Evolutionary conservation across 129 eudicot genomes (phyloP), one percentile per base, ranked within the genome.

Genomic region (Artemisia annua): DNA sequence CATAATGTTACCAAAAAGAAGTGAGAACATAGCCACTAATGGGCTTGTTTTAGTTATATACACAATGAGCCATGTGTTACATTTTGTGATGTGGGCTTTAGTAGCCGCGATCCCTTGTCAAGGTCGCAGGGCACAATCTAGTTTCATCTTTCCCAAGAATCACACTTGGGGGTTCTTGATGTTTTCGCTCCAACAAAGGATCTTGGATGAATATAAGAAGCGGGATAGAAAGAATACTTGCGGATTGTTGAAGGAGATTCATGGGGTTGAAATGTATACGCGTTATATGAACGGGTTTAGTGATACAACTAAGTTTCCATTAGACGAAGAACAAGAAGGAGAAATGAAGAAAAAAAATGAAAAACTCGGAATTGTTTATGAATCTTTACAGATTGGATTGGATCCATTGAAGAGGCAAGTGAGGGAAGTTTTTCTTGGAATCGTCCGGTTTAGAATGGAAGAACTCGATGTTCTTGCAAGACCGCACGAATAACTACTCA

Each of bases 21-120:
- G 78, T 67, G 98, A 92, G 11, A 79, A 73, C 20, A 16, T 72
- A 1, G 79, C 79, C 50, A 73, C 79, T 2, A 67, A 79, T 4
- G 82, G 82, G 46, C 72, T 78, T 4, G 59, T 69, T 50, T 26
- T 84, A 49, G 90, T 87, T 16, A 87, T 89, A 62, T 92, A 81
- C 54, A 89, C 89, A 0, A 89, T 92, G 96, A 89, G 79, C 16
- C 43, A 78, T 50, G 96, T 92, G 22, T 69, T 92, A 16, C 69
- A 79, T 54, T 86, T 92, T 57, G 91, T 87, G 18, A 87, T 84
- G 95, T 89, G 96, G 96, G 87, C 92, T 18, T 84, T 92, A 46
- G 96, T 92, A 35, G 98, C 98, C 15, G 96, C 96, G 1, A 83
- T 89, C 4, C 98, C 98, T 39, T 39, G 46, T 39, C 46, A 39